A percentile compares a stretch with the other conserved stretches of the same genome.
Conservation (phyloP, 108 stramenopile species). For the Cafeteria roenbergensis region DNA sequence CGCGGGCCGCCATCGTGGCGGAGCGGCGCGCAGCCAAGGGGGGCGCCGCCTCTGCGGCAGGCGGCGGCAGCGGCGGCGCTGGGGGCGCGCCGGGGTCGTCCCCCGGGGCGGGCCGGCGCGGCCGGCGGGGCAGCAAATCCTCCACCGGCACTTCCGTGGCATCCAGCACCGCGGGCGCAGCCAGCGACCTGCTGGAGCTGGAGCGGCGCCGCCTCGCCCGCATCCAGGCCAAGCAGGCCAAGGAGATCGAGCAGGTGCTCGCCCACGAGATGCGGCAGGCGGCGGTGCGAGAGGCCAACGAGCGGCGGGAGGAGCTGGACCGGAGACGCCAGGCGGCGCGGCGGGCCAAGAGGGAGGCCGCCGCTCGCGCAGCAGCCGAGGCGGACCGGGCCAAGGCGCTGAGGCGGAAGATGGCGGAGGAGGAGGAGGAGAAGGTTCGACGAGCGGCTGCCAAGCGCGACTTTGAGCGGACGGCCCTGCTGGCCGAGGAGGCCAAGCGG, state of each 20-base stretch:
- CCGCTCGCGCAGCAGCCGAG: too few relatives aligned
- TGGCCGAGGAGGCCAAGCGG: background rate
- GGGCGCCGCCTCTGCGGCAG: too few relatives aligned
- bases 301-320: too few relatives aligned
- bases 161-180: slow-evolving; percentile 35
- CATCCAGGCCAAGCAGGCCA: slow-evolving; percentile 44
- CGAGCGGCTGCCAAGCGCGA: background rate
- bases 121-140: background rate
- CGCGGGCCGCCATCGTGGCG: slow-evolving; percentile 33
- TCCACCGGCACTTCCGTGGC: slow-evolving; percentile 30
- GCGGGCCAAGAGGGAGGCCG: too few relatives aligned
- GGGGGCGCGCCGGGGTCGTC: too few relatives aligned
- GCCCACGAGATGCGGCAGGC: slow-evolving; percentile 37
- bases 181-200: slow-evolving; percentile 40
- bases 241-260: slow-evolving; percentile 53
- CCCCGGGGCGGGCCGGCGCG: too few relatives aligned
- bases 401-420: slow-evolving; percentile 8
- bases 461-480: background rate
- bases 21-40: slow-evolving; percentile 18
- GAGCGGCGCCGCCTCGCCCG: slow-evolving; percentile 46
- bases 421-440: background rate
- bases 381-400: too few relatives aligned
- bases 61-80: slow-evolving; percentile 1
- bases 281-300: slow-evolving; percentile 21
- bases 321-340: too few relatives aligned